Percentiles rank a stretch among this genome's conserved stretches.
Evolutionary conservation across 2,329 filamentous ascomycete genomes (phyloP).

Genomic region (Salinomyces thailandicus): DNA sequence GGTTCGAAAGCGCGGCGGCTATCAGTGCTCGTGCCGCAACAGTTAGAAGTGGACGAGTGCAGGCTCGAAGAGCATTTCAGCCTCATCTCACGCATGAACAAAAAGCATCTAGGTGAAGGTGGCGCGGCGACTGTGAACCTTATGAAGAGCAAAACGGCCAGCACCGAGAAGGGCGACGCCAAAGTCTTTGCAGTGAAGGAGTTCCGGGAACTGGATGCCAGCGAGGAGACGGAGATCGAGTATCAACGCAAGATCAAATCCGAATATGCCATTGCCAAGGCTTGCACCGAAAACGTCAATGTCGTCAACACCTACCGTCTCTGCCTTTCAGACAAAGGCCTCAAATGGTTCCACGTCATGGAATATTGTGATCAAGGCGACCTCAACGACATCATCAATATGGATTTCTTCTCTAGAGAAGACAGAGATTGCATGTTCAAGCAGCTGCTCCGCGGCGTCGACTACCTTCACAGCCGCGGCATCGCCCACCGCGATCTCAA

Average conservation of each 20-base stretch:
- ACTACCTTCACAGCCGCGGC: slow-evolving; percentile 71
- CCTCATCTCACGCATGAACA: slow-evolving; percentile 60
- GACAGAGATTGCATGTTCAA: slow-evolving; percentile 82
- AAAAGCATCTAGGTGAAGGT: slow-evolving; percentile 69
- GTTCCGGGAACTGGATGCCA: slow-evolving; percentile 61
- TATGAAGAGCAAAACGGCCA: slow-evolving; percentile 60
- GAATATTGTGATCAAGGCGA: slow-evolving; percentile 80
- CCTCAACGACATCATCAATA: slow-evolving; percentile 61
- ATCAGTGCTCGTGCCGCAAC: slow-evolving; percentile 21
- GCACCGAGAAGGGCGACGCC: slow-evolving; percentile 27
- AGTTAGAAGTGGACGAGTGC: slow-evolving; percentile 29
- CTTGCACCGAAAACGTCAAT: slow-evolving; percentile 66
- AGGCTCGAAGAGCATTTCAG: slow-evolving; percentile 38
- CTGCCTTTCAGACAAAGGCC: slow-evolving; percentile 49
- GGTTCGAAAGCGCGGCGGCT: slow-evolving; percentile 27
- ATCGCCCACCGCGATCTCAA: slow-evolving; percentile 90
- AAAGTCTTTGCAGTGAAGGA: slow-evolving; percentile 80
- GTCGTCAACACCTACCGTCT: slow-evolving; percentile 71
- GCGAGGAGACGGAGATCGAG: slow-evolving; percentile 56
- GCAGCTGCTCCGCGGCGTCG: slow-evolving; percentile 71
- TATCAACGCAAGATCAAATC: slow-evolving; percentile 87
- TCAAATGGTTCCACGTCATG: slow-evolving; percentile 85
- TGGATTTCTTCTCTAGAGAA: slow-evolving; percentile 54
- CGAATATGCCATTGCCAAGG: slow-evolving; percentile 80
- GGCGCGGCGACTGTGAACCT: slow-evolving; percentile 73